Base-by-base conservation (phyloP, 148 eudicot species). In the Fagopyrum esculentum region DNA sequence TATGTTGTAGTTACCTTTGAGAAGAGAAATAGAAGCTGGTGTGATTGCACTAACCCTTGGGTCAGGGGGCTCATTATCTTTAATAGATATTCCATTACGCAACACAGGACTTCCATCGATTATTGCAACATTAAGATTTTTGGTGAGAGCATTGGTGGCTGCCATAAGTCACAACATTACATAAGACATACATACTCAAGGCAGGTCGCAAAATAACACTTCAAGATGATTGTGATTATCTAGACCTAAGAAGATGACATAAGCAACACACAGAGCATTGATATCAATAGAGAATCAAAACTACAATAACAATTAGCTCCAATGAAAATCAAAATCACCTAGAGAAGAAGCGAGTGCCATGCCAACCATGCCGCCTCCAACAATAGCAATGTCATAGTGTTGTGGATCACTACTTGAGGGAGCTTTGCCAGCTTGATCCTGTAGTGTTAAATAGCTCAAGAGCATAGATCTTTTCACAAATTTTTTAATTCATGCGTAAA, bases 291-390 rank as follows among this genome's bases (percentile, higher is more conserved):
- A 69, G 17, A 17, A 46, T 19, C 73, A 69, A 69, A 69, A 30
- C 70, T 5, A 64, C 5, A 12, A 35, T 17, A 13, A 66, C 22
- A 57, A 8, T 9, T 6, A 19, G 29, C 35, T 40, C 17, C 11
- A 40, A 43, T 66, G 22, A 61, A 56, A 52, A 9, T 29, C 59
- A 48, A 9, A 77, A 81, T 78, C 77, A 94, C 98, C 98, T 76
- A 95, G 78, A 48, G 98, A 91, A 82, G 90, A 92, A 63, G 97
- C 99, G 70, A 95, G 84, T 81, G 97, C 92, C 88, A 95, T 88
- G 80, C 99, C 99, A 76, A 95, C 99, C 98, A 95, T 84, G 87
- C 99, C 98, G 15, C 99, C 99, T 80, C 99, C 99, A 83, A 95
- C 91, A 76, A 92, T 90, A 76, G 99, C 99, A 69, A 95, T 77